These are phyloP conservation scores for Chlorella sp. DNA, from an alignment of 139 green algal genomes.

Conservation along the genomic window DNA sequence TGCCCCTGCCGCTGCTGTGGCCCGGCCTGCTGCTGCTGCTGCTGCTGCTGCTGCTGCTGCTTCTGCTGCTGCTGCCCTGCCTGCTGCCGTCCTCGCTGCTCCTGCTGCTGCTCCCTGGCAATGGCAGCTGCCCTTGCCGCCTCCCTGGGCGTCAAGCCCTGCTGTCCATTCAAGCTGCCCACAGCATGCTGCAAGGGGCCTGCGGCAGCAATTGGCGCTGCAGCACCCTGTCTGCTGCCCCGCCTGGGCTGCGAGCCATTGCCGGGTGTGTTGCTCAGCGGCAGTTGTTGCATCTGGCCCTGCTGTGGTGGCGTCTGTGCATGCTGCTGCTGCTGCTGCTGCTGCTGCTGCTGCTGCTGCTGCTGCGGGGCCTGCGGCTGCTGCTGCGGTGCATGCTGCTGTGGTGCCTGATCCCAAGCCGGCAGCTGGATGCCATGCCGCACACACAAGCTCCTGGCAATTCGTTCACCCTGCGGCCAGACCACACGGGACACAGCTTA, in stretches of 20 bases:
- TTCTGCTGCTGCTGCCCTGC: background rate
- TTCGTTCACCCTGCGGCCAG: background rate
- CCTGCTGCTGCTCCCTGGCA: background rate
- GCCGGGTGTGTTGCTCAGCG: background rate
- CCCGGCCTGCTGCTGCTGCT: background rate
- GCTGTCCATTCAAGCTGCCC: too few relatives aligned
- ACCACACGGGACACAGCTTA: background rate
- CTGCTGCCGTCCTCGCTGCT: background rate
- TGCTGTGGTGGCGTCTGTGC: background rate
- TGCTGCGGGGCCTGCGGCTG: background rate
- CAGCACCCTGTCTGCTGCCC: background rate
- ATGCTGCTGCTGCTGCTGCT: background rate
- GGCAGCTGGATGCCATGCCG: background rate
- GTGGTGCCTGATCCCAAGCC: background rate
- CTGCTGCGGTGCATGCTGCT: background rate
- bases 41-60: background rate
- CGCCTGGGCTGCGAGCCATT: background rate
- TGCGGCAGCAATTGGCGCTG: too few relatives aligned
- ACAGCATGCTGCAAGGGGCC: background rate
- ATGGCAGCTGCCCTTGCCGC: too few relatives aligned
- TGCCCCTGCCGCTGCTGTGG: background rate
- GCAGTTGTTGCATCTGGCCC: background rate
- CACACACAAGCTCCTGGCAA: background rate
- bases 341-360: background rate
- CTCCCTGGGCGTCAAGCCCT: too few relatives aligned